Percentiles rank a stretch among this genome's conserved stretches.
Conservation (phyloP, 2,329 filamentous ascomycete genomes). For the Allantophomopsis lycopodina region DNA sequence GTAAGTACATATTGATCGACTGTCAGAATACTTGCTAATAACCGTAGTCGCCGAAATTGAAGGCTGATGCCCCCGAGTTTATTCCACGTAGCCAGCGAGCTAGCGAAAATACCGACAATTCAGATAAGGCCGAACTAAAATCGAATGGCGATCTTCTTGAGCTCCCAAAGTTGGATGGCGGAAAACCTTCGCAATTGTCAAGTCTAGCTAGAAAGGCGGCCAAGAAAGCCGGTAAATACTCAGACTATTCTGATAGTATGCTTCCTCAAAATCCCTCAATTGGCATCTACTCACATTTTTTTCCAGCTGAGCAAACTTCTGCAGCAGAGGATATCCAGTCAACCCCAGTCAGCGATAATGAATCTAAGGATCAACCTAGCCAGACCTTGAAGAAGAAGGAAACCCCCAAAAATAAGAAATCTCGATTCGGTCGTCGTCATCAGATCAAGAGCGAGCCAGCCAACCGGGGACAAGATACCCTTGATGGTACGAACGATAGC, state of each 20-base stretch:
- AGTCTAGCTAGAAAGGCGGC: not conserved
- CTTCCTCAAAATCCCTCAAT: not conserved
- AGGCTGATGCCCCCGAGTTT: conserved; percentile 26
- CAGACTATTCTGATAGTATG: not conserved
- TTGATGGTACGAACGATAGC: conserved; percentile 11
- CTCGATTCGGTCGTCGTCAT: conserved; percentile 10
- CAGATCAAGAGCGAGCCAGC: conserved; percentile 13
- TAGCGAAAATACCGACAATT: not conserved
- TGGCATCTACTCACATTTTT: not conserved
- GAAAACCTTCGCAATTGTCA: not conserved
- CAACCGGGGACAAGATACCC: conserved; percentile 5
- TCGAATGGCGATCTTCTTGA: not conserved
- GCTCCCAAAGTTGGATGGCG: not conserved
- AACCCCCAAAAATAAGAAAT: conserved; percentile 7
- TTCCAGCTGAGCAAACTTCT: not conserved
- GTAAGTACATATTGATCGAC: not conserved
- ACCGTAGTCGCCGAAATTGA: conserved; percentile 16
- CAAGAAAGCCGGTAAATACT: not conserved
- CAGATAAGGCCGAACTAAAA: conserved; percentile 1
- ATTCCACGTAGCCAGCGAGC: conserved; percentile 13
- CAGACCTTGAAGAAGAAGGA: not conserved
- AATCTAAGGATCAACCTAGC: not conserved
- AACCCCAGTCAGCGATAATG: conserved; percentile 1
- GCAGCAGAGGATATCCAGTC: conserved; percentile 5
- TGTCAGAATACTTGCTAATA: conserved; percentile 3